Percentiles rank a stretch among this genome's conserved stretches.
Evolutionary conservation across 2,329 filamentous ascomycete species (phyloP).

Genomic region (Daldinia eschscholtzii): DNA sequence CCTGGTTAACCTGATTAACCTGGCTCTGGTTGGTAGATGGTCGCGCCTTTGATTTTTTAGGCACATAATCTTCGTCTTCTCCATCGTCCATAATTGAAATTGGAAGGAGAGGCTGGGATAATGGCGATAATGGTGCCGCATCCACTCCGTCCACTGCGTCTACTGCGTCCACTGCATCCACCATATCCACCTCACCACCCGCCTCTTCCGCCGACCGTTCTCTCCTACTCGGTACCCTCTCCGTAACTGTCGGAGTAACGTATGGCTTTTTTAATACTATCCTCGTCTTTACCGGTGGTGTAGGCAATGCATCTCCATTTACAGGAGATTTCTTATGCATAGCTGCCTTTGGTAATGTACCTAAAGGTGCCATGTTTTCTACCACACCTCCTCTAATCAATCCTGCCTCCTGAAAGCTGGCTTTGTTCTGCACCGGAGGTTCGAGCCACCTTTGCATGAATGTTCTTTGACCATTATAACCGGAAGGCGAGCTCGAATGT

Average conservation of each 20-base stretch:
- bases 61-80: constrained; percentile 61
- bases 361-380: constrained; percentile 86
- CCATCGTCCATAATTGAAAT: constrained; percentile 51
- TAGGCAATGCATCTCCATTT: constrained; percentile 50
- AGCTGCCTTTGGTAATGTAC: constrained; percentile 74
- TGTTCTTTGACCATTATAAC: constrained; percentile 56
- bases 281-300: constrained; percentile 45
- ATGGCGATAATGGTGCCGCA: constrained; percentile 43
- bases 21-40: constrained; percentile 25
- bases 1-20: background rate
- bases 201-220: constrained; percentile 21
- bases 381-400: constrained; percentile 81
- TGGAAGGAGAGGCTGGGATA: constrained; percentile 40
- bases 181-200: constrained; percentile 8
- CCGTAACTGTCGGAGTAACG: constrained; percentile 49
- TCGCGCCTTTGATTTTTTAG: constrained; percentile 52
- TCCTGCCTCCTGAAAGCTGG: constrained; percentile 84
- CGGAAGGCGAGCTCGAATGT: constrained; percentile 54
- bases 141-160: constrained; percentile 5
- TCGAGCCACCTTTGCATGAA: constrained; percentile 72
- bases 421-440: constrained; percentile 68
- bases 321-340: constrained; percentile 66
- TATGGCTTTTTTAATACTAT: constrained; percentile 52
- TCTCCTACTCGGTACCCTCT: constrained; percentile 38
- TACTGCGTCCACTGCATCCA: constrained; percentile 3